These are phyloP conservation scores for Pythium monospermum DNA, from an alignment of 352 stramenopile species.

Conservation along the genomic window DNA sequence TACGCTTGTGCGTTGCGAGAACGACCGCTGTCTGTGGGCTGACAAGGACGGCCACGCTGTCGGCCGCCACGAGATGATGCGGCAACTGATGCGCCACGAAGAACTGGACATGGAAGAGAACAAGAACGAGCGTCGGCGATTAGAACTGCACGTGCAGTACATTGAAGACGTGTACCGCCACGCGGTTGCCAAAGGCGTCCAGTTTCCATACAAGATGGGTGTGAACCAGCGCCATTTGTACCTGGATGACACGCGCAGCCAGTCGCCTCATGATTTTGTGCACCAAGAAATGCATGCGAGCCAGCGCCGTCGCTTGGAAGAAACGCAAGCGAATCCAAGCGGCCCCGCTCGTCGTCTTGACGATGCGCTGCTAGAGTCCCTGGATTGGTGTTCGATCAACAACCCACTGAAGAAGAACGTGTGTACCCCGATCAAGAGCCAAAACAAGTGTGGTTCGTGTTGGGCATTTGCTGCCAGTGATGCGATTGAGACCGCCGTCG, in stretches of 20 bases:
- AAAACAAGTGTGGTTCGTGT: constrained; percentile 77
- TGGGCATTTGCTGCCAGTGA: constrained; percentile 80
- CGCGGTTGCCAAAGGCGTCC: constrained; percentile 28
- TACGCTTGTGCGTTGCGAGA: constrained; percentile 47
- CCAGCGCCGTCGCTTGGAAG: constrained; percentile 28
- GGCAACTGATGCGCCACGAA: constrained; percentile 51
- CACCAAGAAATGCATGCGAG: constrained; percentile 46
- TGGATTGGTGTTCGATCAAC: constrained; percentile 75
- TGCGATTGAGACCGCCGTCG: constrained; percentile 70
- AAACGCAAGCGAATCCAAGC: background rate
- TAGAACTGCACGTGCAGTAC: constrained; percentile 61
- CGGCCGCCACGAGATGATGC: constrained; percentile 38
- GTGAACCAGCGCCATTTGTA: constrained; percentile 66
- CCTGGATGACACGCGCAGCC: constrained; percentile 32
- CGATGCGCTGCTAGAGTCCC: constrained; percentile 27
- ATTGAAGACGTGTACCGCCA: constrained; percentile 60
- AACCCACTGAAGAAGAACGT: constrained; percentile 60
- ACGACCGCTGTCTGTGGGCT: constrained; percentile 48
- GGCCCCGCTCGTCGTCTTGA: constrained; percentile 8
- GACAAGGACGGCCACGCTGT: constrained; percentile 34
- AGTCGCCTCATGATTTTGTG: constrained; percentile 49
- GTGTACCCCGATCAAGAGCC: constrained; percentile 71
- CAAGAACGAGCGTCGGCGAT: constrained; percentile 36
- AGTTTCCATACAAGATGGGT: constrained; percentile 59
- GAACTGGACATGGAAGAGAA: constrained; percentile 23